A percentile compares a stretch with the other conserved stretches of the same genome.
phyloP scores from a whole-genome alignment of 148 eudicot genomes.

The Hydrangea macrophylla region DNA sequence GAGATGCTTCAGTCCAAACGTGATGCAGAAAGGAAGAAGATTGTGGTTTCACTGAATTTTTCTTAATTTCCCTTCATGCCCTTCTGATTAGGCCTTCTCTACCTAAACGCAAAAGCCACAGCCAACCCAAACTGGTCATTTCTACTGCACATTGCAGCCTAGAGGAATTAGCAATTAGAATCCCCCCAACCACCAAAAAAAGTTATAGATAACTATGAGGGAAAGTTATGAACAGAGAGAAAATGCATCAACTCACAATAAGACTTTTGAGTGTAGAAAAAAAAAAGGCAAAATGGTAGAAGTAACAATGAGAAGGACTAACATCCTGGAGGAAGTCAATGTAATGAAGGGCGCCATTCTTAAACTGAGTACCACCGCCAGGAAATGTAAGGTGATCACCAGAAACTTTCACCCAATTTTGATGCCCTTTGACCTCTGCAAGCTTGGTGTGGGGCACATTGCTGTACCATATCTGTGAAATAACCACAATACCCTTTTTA shows the following conservation, averaged over 20 bases:
- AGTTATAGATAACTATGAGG: too few relatives aligned
- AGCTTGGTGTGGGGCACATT: slow-evolving; percentile 69
- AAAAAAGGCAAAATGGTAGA: background rate
- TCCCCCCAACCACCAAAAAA: too few relatives aligned
- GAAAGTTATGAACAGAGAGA: background rate
- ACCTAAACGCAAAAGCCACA: too few relatives aligned
- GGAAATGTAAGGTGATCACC: slow-evolving; percentile 68
- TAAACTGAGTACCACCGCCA: slow-evolving; percentile 73
- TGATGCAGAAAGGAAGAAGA: too few relatives aligned
- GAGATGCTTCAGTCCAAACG: too few relatives aligned
- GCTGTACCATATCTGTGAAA: slow-evolving; percentile 53
- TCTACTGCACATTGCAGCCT: background rate
- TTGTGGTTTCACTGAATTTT: too few relatives aligned
- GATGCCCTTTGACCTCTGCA: slow-evolving; percentile 66
- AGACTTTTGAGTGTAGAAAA: too few relatives aligned
- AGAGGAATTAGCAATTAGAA: background rate
- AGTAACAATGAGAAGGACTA: background rate
- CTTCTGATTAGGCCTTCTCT: too few relatives aligned
- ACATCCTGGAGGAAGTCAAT: slow-evolving; percentile 59
- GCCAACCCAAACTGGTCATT: too few relatives aligned
- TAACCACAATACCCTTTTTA: background rate
- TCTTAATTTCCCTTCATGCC: too few relatives aligned
- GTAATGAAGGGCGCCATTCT: slow-evolving; percentile 57
- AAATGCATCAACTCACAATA: too few relatives aligned
- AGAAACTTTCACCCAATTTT: slow-evolving; percentile 63